Conservation (phyloP, 2,329 filamentous ascomycete genomes). For the Thielaviopsis punctulata region DNA sequence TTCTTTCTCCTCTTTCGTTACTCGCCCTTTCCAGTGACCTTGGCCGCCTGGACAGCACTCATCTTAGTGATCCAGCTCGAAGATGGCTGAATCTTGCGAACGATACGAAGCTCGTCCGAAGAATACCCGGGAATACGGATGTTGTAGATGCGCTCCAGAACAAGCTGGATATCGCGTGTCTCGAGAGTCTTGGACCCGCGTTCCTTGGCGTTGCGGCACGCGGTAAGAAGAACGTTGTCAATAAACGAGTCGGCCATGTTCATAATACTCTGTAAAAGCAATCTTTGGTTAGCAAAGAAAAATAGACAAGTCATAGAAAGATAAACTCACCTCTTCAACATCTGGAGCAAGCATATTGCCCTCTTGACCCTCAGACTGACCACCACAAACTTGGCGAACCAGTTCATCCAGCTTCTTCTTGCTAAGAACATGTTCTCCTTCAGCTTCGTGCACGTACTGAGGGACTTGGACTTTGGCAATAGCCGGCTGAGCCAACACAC, state of each 20-base stretch:
- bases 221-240: slow-evolving; percentile 71
- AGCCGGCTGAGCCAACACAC: slow-evolving; percentile 75
- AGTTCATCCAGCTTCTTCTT: slow-evolving; percentile 96
- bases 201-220: slow-evolving; percentile 84
- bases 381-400: slow-evolving; percentile 81
- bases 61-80: slow-evolving; percentile 90
- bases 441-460: slow-evolving; percentile 72
- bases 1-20: slow-evolving; percentile 47
- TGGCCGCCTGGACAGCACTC: slow-evolving; percentile 87
- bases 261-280: slow-evolving; percentile 51
- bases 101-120: slow-evolving; percentile 82
- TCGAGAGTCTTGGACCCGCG: slow-evolving; percentile 82
- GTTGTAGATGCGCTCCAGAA: slow-evolving; percentile 73
- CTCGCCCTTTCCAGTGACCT: slow-evolving; percentile 51
- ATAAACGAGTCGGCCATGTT: slow-evolving; percentile 87
- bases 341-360: slow-evolving; percentile 72
- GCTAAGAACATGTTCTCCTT: slow-evolving; percentile 83
- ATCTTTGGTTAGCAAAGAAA: not conserved
- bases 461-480: slow-evolving; percentile 68
- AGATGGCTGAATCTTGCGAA: slow-evolving; percentile 81
- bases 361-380: slow-evolving; percentile 52
- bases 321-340: slow-evolving; percentile 67
- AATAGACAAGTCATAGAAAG: not conserved
- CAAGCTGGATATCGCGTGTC: slow-evolving; percentile 68
- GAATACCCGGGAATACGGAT: slow-evolving; percentile 89